phyloP scores from a whole-genome alignment of 1,139 yeast genomes.

The Geotrichum fermentans region DNA sequence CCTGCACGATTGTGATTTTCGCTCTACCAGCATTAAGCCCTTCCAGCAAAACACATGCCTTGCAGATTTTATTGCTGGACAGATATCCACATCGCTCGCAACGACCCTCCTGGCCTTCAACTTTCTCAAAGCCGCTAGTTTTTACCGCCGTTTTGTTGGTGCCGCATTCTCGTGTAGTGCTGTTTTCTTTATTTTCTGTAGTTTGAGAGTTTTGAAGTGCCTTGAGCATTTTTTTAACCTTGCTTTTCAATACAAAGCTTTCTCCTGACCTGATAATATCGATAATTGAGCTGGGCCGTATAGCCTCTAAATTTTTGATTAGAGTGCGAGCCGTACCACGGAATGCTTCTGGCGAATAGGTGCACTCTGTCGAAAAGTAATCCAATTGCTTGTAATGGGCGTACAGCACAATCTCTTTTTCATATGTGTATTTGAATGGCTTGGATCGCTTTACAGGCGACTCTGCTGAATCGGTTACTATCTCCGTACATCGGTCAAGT shows the following conservation, averaged over 20 bases:
- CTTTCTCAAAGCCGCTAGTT: slow-evolving; percentile 19
- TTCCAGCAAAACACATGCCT: slow-evolving; percentile 83
- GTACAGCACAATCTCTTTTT: slow-evolving; percentile 93
- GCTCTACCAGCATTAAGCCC: slow-evolving; percentile 75
- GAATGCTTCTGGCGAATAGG: slow-evolving; percentile 97
- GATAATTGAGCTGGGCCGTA: slow-evolving; percentile 88
- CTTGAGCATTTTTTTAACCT: slow-evolving; percentile 27
- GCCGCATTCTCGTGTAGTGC: too few species aligned
- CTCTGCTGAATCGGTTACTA: slow-evolving; percentile 68
- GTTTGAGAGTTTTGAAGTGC: slow-evolving; percentile 24
- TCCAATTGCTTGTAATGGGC: slow-evolving; percentile 95
- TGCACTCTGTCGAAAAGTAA: slow-evolving; percentile 94
- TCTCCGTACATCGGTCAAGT: slow-evolving; percentile 82
- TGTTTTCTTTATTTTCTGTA: slow-evolving; percentile 5
- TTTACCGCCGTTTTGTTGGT: too few species aligned
- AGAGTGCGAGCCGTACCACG: slow-evolving; percentile 94
- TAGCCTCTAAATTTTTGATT: slow-evolving; percentile 81
- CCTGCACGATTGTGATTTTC: slow-evolving; percentile 29
- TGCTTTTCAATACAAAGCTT: slow-evolving; percentile 47
- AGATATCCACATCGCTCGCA: slow-evolving; percentile 91
- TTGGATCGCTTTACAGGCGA: slow-evolving; percentile 68
- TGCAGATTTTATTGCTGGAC: slow-evolving; percentile 82
- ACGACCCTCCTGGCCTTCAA: slow-evolving; percentile 26
- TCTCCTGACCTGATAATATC: slow-evolving; percentile 96
- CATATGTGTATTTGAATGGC: slow-evolving; percentile 93